Base-by-base conservation (phyloP, 2,329 filamentous ascomycete genomes). In the Davidsoniella virescens region DNA sequence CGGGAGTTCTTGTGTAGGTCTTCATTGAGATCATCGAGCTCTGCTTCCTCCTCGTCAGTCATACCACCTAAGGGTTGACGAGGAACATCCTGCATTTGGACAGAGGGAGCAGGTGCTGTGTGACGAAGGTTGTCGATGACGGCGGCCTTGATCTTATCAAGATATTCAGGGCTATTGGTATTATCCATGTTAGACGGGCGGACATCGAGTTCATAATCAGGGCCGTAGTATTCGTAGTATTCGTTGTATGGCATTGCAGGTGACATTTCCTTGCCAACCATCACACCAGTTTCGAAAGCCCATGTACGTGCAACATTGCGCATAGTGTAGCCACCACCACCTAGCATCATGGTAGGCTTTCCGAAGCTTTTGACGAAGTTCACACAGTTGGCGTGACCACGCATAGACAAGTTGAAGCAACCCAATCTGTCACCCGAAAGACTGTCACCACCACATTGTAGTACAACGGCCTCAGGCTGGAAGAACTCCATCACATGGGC, bases 391-490 rank as follows among this genome's bases (percentile, higher is more conserved):
- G 90, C 88, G 63, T 98, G 92, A 3, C 90, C 90, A 59, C 82
- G 81, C 76, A 98, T 95, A 65, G 93, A 96, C 55, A 98, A 73
- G 63, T 96, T 98, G 73, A 98, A 98, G 64, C 88, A 93, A 48
- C 92, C 92, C 0, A 98, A 75, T 36, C 92, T 80, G 65, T 98
- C 92, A 44, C 92, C 90, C 25, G 88, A 94, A 14, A 98, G 74
- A 59, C 84, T 93, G 68, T 98, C 92, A 45, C 90, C 90, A 50
- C 92, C 92, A 60, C 92, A 98, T 64, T 98, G 92, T 3, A 98
- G 73, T 4, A 96, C 92, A 50, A 98, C 90, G 3, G 88, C 90
- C 58, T 87, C 80, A 0, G 92, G 92, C 51, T 83, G 80, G 69
- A 88, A 98, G 59, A 82, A 87, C 51, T 84, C 76, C 70, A 95